A percentile compares a stretch with the other conserved stretches of the same genome.
Conservation (phyloP, 2,329 filamentous ascomycete species). For the Leptographium radiaticola region DNA sequence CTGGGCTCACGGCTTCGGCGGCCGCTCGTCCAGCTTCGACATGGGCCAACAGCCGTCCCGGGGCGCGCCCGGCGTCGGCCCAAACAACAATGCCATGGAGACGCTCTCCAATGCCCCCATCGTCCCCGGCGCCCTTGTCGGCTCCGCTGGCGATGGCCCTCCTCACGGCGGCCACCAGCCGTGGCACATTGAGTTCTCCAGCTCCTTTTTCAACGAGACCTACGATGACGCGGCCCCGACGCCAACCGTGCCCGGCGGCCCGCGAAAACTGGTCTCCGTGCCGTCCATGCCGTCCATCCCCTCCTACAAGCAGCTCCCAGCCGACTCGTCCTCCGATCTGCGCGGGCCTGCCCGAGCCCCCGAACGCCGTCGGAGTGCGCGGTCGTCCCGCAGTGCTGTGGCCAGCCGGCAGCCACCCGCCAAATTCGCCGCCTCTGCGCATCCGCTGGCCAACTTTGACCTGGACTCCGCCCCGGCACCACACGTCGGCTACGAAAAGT, state of each 20-base stretch:
- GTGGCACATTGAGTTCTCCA: slow-evolving; percentile 37
- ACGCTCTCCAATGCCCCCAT: too few relatives aligned
- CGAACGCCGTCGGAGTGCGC: slow-evolving; percentile 44
- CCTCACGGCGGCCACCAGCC: slow-evolving; percentile 6
- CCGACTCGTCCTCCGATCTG: slow-evolving; percentile 20
- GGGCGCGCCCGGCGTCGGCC: background rate
- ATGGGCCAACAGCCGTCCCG: slow-evolving; percentile 31
- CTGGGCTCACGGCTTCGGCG: slow-evolving; percentile 37
- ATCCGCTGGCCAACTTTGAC: slow-evolving; percentile 17
- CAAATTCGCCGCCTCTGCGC: slow-evolving; percentile 16
- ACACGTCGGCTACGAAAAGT: slow-evolving; percentile 45
- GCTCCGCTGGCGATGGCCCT: too few relatives aligned
- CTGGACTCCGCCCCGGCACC: slow-evolving; percentile 44
- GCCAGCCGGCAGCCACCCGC: slow-evolving; percentile 19
- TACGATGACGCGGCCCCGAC: slow-evolving; percentile 75
- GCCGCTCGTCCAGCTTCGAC: slow-evolving; percentile 64
- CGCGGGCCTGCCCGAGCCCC: slow-evolving; percentile 15
- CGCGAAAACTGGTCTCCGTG: slow-evolving; percentile 35
- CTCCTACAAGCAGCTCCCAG: slow-evolving; percentile 26
- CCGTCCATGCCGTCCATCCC: slow-evolving; percentile 23
- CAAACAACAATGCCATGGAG: too few relatives aligned
- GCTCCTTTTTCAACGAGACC: slow-evolving; percentile 33
- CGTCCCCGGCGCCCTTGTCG: too few relatives aligned
- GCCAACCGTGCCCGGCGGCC: slow-evolving; percentile 70
- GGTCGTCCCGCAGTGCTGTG: slow-evolving; percentile 39